These are phyloP conservation scores for Neospora caninum DNA, from an alignment of 169 alveolate genomes.

Conservation along the genomic window DNA sequence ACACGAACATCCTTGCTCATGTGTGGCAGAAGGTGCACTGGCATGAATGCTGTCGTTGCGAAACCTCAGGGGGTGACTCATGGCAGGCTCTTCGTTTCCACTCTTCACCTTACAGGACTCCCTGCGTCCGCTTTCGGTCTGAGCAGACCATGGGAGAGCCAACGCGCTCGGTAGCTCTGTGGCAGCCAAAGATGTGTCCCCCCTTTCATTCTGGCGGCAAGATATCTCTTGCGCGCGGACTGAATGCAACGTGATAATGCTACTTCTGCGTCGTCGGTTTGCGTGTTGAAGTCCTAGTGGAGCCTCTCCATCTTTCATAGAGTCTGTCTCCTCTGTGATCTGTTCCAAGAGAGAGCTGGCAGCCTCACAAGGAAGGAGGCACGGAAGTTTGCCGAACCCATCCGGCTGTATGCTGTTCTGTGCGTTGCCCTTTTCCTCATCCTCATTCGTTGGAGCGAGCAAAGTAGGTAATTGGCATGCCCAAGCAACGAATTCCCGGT, in stretches of 20 bases:
- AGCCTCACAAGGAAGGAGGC: too few relatives aligned
- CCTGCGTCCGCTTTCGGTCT: too few relatives aligned
- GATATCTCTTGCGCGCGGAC: not conserved
- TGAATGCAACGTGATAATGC: slow-evolving; percentile 3
- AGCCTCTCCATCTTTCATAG: not conserved
- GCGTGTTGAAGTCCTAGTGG: not conserved
- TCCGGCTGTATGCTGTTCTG: not conserved
- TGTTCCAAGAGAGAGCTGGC: too few relatives aligned
- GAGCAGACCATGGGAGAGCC: too few relatives aligned
- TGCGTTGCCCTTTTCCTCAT: not conserved
- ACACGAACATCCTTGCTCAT: not conserved
- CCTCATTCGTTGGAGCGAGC: not conserved
- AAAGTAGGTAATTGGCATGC: not conserved
- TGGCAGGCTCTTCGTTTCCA: too few relatives aligned
- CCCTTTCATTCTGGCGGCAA: too few relatives aligned
- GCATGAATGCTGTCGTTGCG: not conserved
- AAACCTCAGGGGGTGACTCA: not conserved
- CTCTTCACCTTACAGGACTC: too few relatives aligned
- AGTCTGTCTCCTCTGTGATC: not conserved
- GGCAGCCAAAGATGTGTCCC: too few relatives aligned
- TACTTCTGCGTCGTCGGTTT: not conserved
- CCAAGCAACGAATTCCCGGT: not conserved
- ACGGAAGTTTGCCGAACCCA: too few relatives aligned
- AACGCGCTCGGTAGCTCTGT: too few relatives aligned
- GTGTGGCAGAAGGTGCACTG: not conserved